Conservation (phyloP, 2,329 filamentous ascomycete species). For the Fusarium metavorans region DNA sequence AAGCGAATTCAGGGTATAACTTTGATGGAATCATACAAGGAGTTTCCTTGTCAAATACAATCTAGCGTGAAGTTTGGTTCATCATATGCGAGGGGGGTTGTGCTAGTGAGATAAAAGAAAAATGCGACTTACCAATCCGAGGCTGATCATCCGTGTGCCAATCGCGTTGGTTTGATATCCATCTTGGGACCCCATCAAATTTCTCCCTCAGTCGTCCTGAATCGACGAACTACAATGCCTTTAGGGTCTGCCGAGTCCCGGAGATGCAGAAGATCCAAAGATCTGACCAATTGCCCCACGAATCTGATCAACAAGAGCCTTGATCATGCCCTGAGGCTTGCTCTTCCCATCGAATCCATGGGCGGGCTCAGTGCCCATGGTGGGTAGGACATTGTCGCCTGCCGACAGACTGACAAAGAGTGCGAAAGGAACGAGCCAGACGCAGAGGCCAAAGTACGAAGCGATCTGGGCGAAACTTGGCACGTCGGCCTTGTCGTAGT, state of each 20-base stretch:
- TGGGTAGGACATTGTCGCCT: conserved; percentile 93
- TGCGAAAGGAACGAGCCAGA: conserved; percentile 96
- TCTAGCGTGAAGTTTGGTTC: conserved; percentile 58
- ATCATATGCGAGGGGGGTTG: conserved; percentile 48
- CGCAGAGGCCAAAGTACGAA: conserved; percentile 94
- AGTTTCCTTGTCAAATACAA: conserved; percentile 58
- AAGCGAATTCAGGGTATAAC: conserved; percentile 47
- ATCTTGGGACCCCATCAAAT: neutral
- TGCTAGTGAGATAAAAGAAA: conserved; percentile 1
- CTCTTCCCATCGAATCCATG: conserved; percentile 60
- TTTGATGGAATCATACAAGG: conserved; percentile 51
- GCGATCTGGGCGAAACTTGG: conserved; percentile 95
- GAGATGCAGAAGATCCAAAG: conserved; percentile 43
- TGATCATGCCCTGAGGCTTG: conserved; percentile 74
- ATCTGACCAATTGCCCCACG: conserved; percentile 65
- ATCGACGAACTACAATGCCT: neutral
- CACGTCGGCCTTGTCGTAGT: conserved; percentile 72
- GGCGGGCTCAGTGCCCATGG: conserved; percentile 78
- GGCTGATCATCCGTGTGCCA: fast-evolving
- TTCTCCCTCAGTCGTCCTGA: neutral
- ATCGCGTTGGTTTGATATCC: neutral
- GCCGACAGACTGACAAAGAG: conserved; percentile 95
- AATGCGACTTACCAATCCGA: conserved; percentile 19
- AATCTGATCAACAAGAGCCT: conserved; percentile 71
- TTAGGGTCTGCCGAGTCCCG: conserved; percentile 43